phyloP scores from a whole-genome alignment of 768 basidiomycete genomes.

The Macrolepiota albuminosa region DNA sequence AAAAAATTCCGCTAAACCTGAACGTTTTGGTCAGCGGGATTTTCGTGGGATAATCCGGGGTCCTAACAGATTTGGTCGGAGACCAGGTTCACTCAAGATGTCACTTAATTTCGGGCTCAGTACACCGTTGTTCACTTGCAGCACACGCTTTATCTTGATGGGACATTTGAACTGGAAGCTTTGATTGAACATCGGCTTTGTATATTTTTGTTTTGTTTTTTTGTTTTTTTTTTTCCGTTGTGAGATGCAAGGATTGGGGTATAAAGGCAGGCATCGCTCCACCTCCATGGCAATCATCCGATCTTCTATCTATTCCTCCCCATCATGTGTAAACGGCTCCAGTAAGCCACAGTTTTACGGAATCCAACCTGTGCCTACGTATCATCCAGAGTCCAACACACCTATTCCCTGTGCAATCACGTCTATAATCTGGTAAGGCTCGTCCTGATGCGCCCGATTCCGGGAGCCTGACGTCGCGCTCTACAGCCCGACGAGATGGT shows the following conservation, averaged over 20 bases:
- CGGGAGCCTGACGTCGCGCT: conserved; percentile 4
- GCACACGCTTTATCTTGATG: conserved; percentile 17
- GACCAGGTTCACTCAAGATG: conserved; percentile 8
- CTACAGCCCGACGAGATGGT: conserved; percentile 60
- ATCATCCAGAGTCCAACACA: conserved; percentile 48
- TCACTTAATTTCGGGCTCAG: conserved; percentile 14
- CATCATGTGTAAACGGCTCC: conserved; percentile 69
- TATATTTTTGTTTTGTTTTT: conserved; percentile 13
- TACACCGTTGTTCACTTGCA: conserved; percentile 13
- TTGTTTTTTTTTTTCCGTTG: conserved; percentile 8
- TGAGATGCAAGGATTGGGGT: conserved; percentile 1
- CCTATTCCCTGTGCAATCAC: conserved; percentile 55
- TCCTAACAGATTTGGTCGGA: conserved; percentile 5
- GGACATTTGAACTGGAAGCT: conserved; percentile 9
- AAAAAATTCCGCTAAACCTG: not conserved
- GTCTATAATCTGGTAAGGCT: conserved; percentile 44
- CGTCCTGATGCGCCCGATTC: not conserved
- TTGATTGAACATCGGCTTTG: conserved; percentile 11
- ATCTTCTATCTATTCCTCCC: conserved; percentile 16
- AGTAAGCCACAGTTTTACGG: conserved; percentile 36
- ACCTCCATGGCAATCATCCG: conserved; percentile 9
- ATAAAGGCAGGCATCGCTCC: conserved; percentile 10
- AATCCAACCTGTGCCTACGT: conserved; percentile 14
- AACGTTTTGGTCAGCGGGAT: not conserved
- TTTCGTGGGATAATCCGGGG: not conserved